Evolutionary conservation across 2,329 filamentous ascomycete genomes (phyloP).

Genomic region (Aaosphaeria pasadenensis): DNA sequence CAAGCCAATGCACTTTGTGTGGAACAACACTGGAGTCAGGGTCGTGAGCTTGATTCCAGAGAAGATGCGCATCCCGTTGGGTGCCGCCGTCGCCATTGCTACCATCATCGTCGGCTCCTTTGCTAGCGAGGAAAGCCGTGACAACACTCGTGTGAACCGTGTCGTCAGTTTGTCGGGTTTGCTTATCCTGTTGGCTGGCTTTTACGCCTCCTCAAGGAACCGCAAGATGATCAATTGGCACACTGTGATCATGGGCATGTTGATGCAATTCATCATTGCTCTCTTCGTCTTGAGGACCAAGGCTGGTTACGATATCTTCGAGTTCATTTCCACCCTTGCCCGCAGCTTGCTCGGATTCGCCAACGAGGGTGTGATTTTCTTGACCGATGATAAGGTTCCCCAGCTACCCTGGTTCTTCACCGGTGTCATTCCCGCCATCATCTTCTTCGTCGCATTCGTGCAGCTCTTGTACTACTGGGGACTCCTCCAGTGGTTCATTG

Average conservation of each 20-base stretch:
- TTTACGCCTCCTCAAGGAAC: constrained; percentile 71
- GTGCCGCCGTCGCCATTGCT: constrained; percentile 61
- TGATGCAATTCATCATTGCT: constrained; percentile 82
- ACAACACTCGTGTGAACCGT: constrained; percentile 79
- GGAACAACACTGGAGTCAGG: constrained; percentile 62
- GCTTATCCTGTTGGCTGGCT: constrained; percentile 62
- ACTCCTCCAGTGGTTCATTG: constrained; percentile 83
- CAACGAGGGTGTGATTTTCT: constrained; percentile 67
- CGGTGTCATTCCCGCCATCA: constrained; percentile 81
- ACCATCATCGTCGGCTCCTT: constrained; percentile 79
- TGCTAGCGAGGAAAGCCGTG: constrained; percentile 64
- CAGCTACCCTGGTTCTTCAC: constrained; percentile 66
- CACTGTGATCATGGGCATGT: constrained; percentile 77
- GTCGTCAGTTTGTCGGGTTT: constrained; percentile 79
- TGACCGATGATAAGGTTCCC: constrained; percentile 53
- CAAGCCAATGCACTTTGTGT: constrained; percentile 63
- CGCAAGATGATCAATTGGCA: constrained; percentile 54
- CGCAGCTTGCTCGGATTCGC: constrained; percentile 74
- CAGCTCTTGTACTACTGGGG: constrained; percentile 80
- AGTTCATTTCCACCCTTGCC: constrained; percentile 76
- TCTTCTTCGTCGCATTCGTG: constrained; percentile 94
- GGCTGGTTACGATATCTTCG: constrained; percentile 85
- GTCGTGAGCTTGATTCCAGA: constrained; percentile 63
- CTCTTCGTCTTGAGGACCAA: constrained; percentile 81
- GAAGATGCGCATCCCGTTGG: constrained; percentile 61